Conservation (phyloP, 2,329 filamentous ascomycete genomes). For the Botrytis fabae region DNA sequence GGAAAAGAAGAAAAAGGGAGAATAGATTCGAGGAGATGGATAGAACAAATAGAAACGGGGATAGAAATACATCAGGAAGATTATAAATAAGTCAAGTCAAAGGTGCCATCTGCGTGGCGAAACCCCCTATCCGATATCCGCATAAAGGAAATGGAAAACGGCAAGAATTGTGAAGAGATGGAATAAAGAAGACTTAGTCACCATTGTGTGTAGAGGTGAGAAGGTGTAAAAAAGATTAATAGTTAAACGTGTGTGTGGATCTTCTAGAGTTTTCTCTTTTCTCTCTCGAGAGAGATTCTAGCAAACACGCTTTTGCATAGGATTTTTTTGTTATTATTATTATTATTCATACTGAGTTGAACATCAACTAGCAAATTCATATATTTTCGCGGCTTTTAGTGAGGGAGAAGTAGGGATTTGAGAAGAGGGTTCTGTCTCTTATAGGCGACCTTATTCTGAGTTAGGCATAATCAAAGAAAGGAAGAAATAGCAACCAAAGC, state of each 20-base stretch:
- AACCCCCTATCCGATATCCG: not conserved
- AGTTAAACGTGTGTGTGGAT: not conserved
- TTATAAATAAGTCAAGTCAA: conserved; percentile 1
- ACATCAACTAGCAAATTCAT: not conserved
- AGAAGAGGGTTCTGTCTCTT: not conserved
- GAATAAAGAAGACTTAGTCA: conserved; percentile 8
- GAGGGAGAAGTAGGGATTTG: not conserved
- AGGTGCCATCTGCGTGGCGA: not conserved
- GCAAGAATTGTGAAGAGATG: not conserved
- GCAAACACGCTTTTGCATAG: not conserved
- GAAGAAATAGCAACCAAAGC: not conserved
- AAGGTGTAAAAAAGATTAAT: not conserved
- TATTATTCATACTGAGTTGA: conserved; percentile 12
- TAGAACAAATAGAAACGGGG: not conserved
- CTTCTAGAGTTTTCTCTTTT: not conserved
- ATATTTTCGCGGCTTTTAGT: not conserved
- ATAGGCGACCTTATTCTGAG: not conserved
- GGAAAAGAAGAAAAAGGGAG: no score
- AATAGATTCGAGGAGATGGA: not conserved
- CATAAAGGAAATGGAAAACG: not conserved
- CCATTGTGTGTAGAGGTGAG: not conserved
- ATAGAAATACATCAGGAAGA: not conserved
- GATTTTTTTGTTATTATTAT: not conserved
- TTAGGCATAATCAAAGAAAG: not conserved
- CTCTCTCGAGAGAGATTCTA: not conserved